phyloP scores from a whole-genome alignment of 371 early-diverging fungal species.

The Rhizomucor miehei region DNA sequence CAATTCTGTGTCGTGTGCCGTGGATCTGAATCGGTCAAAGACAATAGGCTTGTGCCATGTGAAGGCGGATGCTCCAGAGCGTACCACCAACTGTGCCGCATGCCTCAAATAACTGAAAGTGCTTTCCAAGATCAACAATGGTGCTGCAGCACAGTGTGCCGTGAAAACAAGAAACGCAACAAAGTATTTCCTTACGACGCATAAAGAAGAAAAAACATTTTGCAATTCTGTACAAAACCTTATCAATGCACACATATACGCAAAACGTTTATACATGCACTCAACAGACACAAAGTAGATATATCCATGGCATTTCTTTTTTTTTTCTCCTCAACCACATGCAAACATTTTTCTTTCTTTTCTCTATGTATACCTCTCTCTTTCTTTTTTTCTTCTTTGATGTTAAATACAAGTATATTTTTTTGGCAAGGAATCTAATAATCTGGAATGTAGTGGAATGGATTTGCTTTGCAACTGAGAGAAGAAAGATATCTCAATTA shows the following conservation, averaged over 20 bases:
- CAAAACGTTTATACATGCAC: conserved; percentile 1
- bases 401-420: too few relatives aligned
- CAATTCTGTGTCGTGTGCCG: conserved; percentile 34
- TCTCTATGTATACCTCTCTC: too few relatives aligned
- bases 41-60: conserved; percentile 24
- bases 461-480: neutral
- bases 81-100: conserved; percentile 23
- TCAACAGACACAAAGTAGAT: neutral
- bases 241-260: neutral
- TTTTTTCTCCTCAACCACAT: too few relatives aligned
- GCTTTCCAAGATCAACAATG: conserved; percentile 13
- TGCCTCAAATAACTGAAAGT: conserved; percentile 6
- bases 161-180: conserved; percentile 19
- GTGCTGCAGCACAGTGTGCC: conserved; percentile 25
- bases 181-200: conserved; percentile 20
- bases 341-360: too few relatives aligned
- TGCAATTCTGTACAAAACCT: neutral
- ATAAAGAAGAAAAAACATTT: conserved; percentile 5
- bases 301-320: neutral
- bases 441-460: neutral
- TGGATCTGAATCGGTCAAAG: conserved; percentile 12
- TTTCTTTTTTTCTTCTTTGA: too few relatives aligned
- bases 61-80: conserved; percentile 38
- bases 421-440: neutral
- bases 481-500: neutral